A percentile compares a stretch with the other conserved stretches of the same genome.
Evolutionary conservation across 2,329 filamentous ascomycete species (phyloP).

Genomic region (Colletotrichum orbiculare): DNA sequence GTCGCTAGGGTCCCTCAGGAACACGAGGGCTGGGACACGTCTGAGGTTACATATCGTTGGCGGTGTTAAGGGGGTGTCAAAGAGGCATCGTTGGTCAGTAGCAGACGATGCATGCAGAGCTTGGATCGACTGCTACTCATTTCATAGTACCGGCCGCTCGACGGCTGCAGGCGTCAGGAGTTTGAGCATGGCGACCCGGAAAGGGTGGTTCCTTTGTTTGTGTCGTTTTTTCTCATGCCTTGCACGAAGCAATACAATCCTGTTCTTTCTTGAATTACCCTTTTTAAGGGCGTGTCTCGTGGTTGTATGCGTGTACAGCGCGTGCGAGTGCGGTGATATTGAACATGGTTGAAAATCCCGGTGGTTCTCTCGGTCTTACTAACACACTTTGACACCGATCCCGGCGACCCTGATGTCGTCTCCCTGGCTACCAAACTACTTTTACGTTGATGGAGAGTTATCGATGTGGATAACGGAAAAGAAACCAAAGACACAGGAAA

Average conservation of each 20-base stretch:
- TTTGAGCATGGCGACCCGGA: neutral
- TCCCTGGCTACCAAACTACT: neutral
- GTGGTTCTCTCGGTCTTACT: constrained; percentile 28
- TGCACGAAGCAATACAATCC: constrained; percentile 8
- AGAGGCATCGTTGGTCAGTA: neutral
- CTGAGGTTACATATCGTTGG: constrained; percentile 2
- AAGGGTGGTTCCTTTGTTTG: neutral
- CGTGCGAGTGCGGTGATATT: too few relatives aligned
- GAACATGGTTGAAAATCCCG: neutral
- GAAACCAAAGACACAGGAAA: too few relatives aligned
- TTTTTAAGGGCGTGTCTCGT: neutral
- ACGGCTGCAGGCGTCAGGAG: constrained; percentile 26
- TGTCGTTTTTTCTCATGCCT: constrained; percentile 13
- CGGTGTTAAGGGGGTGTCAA: constrained; percentile 16
- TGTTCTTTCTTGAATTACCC: neutral
- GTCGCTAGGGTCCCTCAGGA: neutral
- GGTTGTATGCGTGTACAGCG: neutral
- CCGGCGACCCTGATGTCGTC: neutral
- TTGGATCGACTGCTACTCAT: constrained; percentile 1
- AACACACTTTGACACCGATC: neutral
- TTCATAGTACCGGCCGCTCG: constrained; percentile 9
- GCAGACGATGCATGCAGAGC: neutral
- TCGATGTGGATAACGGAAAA: too few relatives aligned
- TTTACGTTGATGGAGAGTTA: too few relatives aligned
- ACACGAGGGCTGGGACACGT: constrained; percentile 10